Conservation (phyloP, 2,329 filamentous ascomycete genomes). For the Zymoseptoria ardabiliae region DNA sequence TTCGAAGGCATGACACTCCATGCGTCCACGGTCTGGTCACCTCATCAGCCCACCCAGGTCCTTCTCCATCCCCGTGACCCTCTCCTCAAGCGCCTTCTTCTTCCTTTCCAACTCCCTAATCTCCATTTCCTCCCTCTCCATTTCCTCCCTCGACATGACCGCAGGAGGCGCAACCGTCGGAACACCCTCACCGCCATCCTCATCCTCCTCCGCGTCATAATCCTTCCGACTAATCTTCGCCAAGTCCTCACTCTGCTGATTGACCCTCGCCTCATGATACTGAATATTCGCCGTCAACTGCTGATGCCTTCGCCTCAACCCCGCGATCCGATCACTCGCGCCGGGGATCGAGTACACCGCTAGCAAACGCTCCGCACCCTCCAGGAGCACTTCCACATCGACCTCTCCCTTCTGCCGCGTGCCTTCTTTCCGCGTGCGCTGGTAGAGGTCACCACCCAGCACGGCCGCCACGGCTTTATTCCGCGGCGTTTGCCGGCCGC, state of each 20-base stretch:
- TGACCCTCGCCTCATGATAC: constrained; percentile 74
- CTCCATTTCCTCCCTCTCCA: constrained; percentile 62
- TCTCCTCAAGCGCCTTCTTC: constrained; percentile 55
- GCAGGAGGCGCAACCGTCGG: constrained; percentile 27
- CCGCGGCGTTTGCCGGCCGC: constrained; percentile 48
- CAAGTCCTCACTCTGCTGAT: constrained; percentile 66
- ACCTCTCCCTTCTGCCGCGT: constrained; percentile 57
- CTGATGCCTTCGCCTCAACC: constrained; percentile 62
- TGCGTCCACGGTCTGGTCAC: constrained; percentile 25
- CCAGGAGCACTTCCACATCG: constrained; percentile 76
- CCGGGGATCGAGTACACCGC: constrained; percentile 79
- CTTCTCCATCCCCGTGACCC: constrained; percentile 60
- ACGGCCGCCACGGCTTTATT: constrained; percentile 87
- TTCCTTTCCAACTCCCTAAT: constrained; percentile 56
- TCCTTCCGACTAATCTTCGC: constrained; percentile 59
- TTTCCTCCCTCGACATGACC: constrained; percentile 58
- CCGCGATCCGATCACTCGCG: constrained; percentile 66
- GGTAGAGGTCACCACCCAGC: constrained; percentile 77
- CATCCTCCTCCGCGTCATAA: constrained; percentile 37
- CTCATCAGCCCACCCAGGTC: constrained; percentile 57
- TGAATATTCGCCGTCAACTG: constrained; percentile 66
- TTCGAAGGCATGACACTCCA: not conserved
- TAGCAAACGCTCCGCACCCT: constrained; percentile 83
- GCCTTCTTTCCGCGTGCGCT: constrained; percentile 60
- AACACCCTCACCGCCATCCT: constrained; percentile 31